Percentiles rank a stretch among this genome's conserved stretches.
These are phyloP conservation scores for Talaromyces trachyspermus DNA, from an alignment of 495 filamentous ascomycete genomes.

Conservation along the genomic window DNA sequence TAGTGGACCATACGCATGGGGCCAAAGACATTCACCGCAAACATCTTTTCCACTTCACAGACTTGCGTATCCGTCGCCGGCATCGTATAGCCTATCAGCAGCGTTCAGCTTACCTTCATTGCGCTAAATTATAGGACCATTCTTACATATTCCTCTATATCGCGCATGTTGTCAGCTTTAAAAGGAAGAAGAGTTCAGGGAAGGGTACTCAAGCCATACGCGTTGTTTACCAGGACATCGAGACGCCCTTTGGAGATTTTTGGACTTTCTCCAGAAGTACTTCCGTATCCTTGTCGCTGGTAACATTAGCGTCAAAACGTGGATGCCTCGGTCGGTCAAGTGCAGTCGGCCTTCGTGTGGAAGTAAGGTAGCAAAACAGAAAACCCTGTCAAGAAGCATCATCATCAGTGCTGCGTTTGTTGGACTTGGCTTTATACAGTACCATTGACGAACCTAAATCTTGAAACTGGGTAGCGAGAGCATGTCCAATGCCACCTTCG, in stretches of 20 bases:
- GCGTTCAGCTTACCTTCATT: no score
- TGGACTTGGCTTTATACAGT: no score
- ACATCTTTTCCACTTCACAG: slow-evolving; percentile 18
- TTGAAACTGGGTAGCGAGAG: no score
- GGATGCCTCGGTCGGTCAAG: not conserved
- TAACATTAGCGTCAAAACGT: not conserved
- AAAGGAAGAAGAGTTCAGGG: no score
- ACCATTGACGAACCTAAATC: no score
- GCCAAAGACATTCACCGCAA: slow-evolving; percentile 26
- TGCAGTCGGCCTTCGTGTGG: not conserved
- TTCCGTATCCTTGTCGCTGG: not conserved
- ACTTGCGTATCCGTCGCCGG: slow-evolving; percentile 23
- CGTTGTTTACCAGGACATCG: not conserved
- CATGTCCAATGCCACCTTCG: no score
- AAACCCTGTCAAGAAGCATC: no score
- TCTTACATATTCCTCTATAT: not conserved
- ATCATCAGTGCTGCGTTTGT: no score
- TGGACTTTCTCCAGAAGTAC: not conserved
- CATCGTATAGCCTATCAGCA: slow-evolving; percentile 25
- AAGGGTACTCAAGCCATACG: no score
- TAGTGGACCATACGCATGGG: slow-evolving; percentile 27
- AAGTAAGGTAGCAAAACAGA: not conserved
- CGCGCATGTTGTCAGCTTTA: no score
- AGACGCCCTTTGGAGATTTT: not conserved
- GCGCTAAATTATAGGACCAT: no score